Conservation (phyloP, 176 grass and related monocot genomes). For the Avena atlantica region DNA sequence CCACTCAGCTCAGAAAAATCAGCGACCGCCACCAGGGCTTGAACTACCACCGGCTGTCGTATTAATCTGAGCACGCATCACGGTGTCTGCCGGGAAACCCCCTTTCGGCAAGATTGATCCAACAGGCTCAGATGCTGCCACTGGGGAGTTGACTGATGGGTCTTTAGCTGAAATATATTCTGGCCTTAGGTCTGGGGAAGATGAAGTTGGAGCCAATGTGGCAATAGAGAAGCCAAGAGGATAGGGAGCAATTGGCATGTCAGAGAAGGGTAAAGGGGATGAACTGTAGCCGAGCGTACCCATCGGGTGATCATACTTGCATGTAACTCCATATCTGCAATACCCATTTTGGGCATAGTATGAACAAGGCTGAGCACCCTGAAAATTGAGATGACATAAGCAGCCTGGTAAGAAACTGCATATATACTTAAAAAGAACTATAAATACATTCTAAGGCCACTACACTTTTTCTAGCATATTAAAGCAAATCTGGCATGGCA, state of each 20-base stretch:
- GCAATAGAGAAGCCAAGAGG: slow-evolving; percentile 65
- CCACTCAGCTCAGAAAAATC: slow-evolving; percentile 51
- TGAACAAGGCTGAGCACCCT: slow-evolving; percentile 76
- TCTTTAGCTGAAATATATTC: slow-evolving; percentile 70
- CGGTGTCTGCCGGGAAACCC: slow-evolving; percentile 46
- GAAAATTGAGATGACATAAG: slow-evolving; percentile 43
- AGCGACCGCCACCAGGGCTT: slow-evolving; percentile 56
- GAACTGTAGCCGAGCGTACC: slow-evolving; percentile 74
- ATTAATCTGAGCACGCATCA: slow-evolving; percentile 58
- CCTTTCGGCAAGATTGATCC: slow-evolving; percentile 59
- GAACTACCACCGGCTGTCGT: slow-evolving; percentile 52
- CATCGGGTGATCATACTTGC: slow-evolving; percentile 84
- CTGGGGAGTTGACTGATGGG: slow-evolving; percentile 48
- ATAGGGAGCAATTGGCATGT: slow-evolving; percentile 68
- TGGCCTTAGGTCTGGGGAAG: slow-evolving; percentile 58
- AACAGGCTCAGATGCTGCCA: slow-evolving; percentile 43
- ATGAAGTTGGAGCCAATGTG: slow-evolving; percentile 64
- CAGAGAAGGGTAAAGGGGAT: slow-evolving; percentile 63
- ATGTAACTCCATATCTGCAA: slow-evolving; percentile 83
- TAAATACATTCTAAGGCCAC: slow-evolving; percentile 14
- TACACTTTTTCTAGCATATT: slow-evolving; percentile 12
- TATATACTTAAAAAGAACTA: neutral
- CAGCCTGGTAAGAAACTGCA: slow-evolving; percentile 38
- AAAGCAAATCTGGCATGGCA: slow-evolving; percentile 11
- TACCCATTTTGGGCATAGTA: slow-evolving; percentile 82